phyloP scores from a whole-genome alignment of 1,284 basidiomycete species.

The Trametes polyzona region DNA sequence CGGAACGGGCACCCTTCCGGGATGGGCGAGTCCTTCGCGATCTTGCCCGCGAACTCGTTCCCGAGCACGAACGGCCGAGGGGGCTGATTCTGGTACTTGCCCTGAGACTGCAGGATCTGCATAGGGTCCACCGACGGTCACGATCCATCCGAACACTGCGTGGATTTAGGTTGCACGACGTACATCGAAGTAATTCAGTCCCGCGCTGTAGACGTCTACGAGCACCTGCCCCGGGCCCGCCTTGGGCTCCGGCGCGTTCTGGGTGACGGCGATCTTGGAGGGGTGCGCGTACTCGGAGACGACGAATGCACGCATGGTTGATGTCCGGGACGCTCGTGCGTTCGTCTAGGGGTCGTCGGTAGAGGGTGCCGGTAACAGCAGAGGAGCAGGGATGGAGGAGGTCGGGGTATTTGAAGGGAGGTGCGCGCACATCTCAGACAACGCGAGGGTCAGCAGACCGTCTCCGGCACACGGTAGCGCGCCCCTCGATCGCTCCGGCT shows the following conservation, averaged over 20 bases:
- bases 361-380: neutral
- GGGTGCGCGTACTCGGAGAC: slow-evolving; percentile 77
- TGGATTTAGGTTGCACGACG: slow-evolving; percentile 23
- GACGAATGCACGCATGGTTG: slow-evolving; percentile 78
- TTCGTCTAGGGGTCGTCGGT: neutral
- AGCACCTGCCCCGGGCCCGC: slow-evolving; percentile 66
- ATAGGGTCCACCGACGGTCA: neutral
- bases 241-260: slow-evolving; percentile 64
- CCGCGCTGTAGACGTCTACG: slow-evolving; percentile 81
- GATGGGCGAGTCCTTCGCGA: slow-evolving; percentile 77
- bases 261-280: slow-evolving; percentile 61
- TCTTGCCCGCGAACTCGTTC: slow-evolving; percentile 84
- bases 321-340: neutral
- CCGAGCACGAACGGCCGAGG: slow-evolving; percentile 85
- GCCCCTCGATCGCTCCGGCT: slow-evolving; percentile 2
- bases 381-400: neutral
- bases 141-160: too few species aligned
- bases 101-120: slow-evolving; percentile 84
- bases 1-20: slow-evolving; percentile 82
- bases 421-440: neutral
- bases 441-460: slow-evolving; percentile 4
- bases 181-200: slow-evolving; percentile 83
- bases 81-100: slow-evolving; percentile 86
- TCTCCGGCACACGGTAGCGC: neutral
- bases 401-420: neutral